phyloP scores from a whole-genome alignment of 768 basidiomycete species.

The Tylopilus felleus region DNA sequence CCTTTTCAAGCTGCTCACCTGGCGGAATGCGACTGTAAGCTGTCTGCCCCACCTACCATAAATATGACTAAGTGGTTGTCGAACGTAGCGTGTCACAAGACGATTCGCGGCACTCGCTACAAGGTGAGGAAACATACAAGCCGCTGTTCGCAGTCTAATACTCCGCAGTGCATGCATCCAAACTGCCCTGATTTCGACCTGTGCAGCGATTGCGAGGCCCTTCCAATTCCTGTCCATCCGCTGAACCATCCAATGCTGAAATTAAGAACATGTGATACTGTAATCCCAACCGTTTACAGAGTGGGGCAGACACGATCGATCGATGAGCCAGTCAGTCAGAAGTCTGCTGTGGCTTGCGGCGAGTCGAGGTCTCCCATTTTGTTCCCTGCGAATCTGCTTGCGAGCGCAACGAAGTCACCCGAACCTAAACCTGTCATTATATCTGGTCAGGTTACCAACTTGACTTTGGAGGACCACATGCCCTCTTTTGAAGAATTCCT shows the following conservation, averaged over 20 bases:
- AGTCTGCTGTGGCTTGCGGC: background rate
- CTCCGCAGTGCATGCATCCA: conserved; percentile 71
- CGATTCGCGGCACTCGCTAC: conserved; percentile 63
- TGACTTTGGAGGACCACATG: background rate
- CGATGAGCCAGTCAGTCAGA: background rate
- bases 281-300: conserved; percentile 43
- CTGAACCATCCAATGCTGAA: conserved; percentile 70
- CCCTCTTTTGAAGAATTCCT: conserved; percentile 22
- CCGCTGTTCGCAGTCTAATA: background rate
- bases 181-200: conserved; percentile 79
- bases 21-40: conserved; percentile 57
- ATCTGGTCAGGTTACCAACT: background rate
- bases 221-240: conserved; percentile 76
- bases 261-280: conserved; percentile 52
- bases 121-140: conserved; percentile 46
- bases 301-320: conserved; percentile 16
- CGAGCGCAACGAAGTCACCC: background rate
- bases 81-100: conserved; percentile 40
- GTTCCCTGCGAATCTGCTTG: background rate
- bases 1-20: conserved; percentile 37
- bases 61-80: background rate
- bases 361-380: background rate
- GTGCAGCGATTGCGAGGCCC: conserved; percentile 74
- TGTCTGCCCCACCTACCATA: background rate
- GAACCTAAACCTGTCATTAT: background rate